Percentiles rank a stretch among this genome's conserved stretches.
Conservation (phyloP, 2,329 filamentous ascomycete species). For the Monosporascus sp. region DNA sequence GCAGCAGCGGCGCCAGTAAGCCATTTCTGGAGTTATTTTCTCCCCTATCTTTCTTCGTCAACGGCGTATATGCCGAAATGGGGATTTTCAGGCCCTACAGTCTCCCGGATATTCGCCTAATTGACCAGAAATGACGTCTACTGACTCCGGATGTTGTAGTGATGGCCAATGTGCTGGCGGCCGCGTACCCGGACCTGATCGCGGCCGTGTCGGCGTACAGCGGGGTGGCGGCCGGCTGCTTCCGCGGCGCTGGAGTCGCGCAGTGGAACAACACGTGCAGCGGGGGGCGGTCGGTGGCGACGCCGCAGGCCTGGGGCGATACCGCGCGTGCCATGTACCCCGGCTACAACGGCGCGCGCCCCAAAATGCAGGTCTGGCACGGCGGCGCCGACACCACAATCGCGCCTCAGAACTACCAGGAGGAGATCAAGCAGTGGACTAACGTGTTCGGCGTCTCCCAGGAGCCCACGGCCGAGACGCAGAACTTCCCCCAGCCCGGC, state of each 20-base stretch:
- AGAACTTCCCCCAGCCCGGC: constrained; percentile 30
- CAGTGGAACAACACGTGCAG: constrained; percentile 49
- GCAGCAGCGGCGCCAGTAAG: constrained; percentile 26
- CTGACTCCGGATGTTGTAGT: constrained; percentile 4
- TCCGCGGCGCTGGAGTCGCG: constrained; percentile 33
- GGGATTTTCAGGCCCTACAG: too few species aligned
- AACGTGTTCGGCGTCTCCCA: constrained; percentile 39
- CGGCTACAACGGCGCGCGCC: constrained; percentile 43
- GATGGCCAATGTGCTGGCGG: constrained; percentile 37
- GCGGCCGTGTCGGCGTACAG: constrained; percentile 32
- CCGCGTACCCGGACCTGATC: constrained; percentile 38
- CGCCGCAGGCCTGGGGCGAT: constrained; percentile 42
- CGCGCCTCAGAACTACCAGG: constrained; percentile 48
- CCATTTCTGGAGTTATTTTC: too few species aligned
- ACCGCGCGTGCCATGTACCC: constrained; percentile 42
- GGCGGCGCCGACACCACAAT: constrained; percentile 47
- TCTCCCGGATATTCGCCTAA: too few species aligned
- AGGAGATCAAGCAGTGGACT: constrained; percentile 53
- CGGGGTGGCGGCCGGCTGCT: constrained; percentile 38
- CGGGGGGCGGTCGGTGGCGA: constrained; percentile 36
- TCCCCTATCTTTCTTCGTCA: too few species aligned
- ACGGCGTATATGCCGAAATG: too few species aligned
- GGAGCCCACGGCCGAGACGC: constrained; percentile 22
- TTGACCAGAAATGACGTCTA: too few species aligned
- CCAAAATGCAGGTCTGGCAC: constrained; percentile 55